Conservation (phyloP, 345 rosid species). For the Rubroshorea leprosula region DNA sequence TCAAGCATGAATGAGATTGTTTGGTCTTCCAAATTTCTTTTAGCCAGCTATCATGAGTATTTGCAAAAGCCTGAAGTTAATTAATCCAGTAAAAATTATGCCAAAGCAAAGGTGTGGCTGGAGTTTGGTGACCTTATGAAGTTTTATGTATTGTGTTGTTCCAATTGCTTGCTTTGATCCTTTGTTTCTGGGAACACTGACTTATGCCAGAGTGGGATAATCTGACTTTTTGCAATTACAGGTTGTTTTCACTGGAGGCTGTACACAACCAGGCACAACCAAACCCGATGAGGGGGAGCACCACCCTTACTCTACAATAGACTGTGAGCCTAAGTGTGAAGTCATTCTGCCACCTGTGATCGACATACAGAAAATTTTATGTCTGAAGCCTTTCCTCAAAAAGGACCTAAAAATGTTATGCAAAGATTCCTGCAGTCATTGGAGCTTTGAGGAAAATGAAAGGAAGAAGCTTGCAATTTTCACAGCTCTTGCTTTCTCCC, state of each 20-base stretch:
- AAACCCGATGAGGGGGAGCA: slow-evolving; percentile 99
- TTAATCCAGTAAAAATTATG: no score
- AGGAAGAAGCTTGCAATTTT: no score
- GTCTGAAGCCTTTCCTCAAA: slow-evolving; percentile 88
- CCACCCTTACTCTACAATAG: slow-evolving; percentile 80
- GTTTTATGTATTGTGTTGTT: no score
- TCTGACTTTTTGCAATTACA: slow-evolving; percentile 21
- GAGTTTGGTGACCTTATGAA: no score
- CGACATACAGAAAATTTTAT: slow-evolving; percentile 81
- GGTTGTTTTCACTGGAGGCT: slow-evolving; percentile 97
- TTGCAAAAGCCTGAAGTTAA: no score
- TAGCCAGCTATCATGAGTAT: no score
- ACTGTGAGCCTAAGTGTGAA: slow-evolving; percentile 81
- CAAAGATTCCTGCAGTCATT: slow-evolving; percentile 85
- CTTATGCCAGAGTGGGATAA: neutral
- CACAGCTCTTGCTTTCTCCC: slow-evolving; percentile 96
- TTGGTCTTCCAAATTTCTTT: no score
- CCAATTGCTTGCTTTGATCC: no score
- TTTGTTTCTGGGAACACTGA: neutral
- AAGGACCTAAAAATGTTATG: slow-evolving; percentile 94
- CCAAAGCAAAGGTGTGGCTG: no score
- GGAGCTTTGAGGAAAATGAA: slow-evolving; percentile 97
- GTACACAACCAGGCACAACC: slow-evolving; percentile 93
- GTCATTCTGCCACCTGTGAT: no score
- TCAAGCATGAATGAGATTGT: no score